phyloP scores from a whole-genome alignment of 169 alveolate genomes.

The Eimeria sp. region DNA sequence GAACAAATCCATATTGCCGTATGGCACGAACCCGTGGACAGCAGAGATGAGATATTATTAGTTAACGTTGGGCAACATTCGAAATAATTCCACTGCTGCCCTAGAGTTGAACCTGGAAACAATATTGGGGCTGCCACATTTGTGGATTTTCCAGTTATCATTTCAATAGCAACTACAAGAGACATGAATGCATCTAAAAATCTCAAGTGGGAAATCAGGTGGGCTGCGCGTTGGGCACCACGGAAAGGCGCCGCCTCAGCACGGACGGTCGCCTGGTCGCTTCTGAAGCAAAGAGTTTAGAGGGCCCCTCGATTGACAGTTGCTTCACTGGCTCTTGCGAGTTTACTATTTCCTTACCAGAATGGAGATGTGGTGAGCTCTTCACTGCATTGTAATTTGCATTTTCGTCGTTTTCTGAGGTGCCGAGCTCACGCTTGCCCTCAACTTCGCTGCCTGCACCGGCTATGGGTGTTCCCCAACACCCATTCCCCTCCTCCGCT shows the following conservation, averaged over 20 bases:
- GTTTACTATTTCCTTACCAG: not conserved
- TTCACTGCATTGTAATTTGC: conserved; percentile 36
- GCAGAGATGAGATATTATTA: not conserved
- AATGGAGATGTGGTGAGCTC: not conserved
- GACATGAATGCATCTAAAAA: not conserved
- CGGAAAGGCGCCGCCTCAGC: conserved; percentile 69
- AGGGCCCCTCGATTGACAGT: conserved; percentile 31
- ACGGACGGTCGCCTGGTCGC: conserved; percentile 73
- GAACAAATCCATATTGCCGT: not conserved
- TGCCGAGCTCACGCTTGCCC: not conserved
- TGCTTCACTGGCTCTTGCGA: conserved; percentile 8
- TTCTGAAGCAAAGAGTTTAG: conserved; percentile 10
- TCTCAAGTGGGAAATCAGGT: not conserved
- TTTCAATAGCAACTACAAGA: not conserved
- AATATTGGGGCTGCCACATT: conserved; percentile 21
- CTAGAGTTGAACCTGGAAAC: not conserved
- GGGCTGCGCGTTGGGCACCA: conserved; percentile 50
- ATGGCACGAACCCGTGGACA: not conserved
- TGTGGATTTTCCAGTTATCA: not conserved
- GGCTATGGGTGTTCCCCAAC: conserved; percentile 57
- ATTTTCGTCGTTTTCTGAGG: conserved; percentile 42
- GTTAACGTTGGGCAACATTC: not conserved
- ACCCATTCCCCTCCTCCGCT: conserved; percentile 4
- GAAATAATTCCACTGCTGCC: not conserved
- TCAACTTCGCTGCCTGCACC: conserved; percentile 21